Conservation (phyloP, 768 basidiomycete genomes). For the Naganishia antarctica region DNA sequence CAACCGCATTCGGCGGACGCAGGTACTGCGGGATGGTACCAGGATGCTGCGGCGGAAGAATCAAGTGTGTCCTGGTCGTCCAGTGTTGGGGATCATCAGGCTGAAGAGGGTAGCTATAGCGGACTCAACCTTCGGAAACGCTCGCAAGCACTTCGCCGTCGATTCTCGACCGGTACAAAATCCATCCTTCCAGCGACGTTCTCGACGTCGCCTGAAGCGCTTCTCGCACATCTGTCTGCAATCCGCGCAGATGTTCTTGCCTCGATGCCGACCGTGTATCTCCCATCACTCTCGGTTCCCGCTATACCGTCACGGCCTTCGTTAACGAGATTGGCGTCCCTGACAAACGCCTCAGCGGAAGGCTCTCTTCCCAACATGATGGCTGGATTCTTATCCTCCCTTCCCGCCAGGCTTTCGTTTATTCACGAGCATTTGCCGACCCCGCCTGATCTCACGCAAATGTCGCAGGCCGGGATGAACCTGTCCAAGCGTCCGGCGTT, state of each 20-base stretch:
- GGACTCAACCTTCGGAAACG: conserved; percentile 19
- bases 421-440: conserved; percentile 18
- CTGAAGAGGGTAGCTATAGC: neutral
- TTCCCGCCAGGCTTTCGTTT: conserved; percentile 12
- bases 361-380: conserved; percentile 25
- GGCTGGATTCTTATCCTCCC: conserved; percentile 11
- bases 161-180: conserved; percentile 20
- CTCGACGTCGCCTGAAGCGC: conserved; percentile 23
- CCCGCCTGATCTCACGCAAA: conserved; percentile 12
- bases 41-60: conserved; percentile 19
- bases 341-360: conserved; percentile 25
- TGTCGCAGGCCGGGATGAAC: conserved; percentile 4
- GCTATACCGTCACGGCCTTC: conserved; percentile 17
- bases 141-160: conserved; percentile 4
- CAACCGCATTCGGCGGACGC: neutral
- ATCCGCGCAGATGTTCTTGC: conserved; percentile 39
- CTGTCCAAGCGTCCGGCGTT: neutral
- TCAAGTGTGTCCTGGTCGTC: neutral
- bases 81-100: neutral
- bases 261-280: conserved; percentile 32
- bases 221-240: conserved; percentile 36
- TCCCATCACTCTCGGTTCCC: conserved; percentile 23
- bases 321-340: conserved; percentile 25
- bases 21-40: conserved; percentile 7
- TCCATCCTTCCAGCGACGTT: conserved; percentile 20